A percentile compares a stretch with the other conserved stretches of the same genome.
Evolutionary conservation across 345 rosid species (phyloP).

Genomic region (Camelina sativa): DNA sequence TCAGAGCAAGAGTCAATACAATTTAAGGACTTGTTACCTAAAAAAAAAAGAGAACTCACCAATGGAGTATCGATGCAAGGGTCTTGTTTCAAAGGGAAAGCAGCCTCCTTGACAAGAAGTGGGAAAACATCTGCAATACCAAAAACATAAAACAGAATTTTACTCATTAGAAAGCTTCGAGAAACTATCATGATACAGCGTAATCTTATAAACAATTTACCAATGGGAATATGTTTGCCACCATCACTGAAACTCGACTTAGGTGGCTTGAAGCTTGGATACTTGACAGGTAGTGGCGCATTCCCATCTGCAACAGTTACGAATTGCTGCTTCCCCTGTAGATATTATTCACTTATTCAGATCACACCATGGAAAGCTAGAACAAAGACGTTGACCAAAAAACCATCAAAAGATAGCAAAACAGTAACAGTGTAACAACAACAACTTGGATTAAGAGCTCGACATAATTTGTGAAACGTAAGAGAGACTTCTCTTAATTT

Average conservation of each 20-base stretch:
- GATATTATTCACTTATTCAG: not conserved
- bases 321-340: conserved; percentile 37
- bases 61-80: conserved; percentile 47
- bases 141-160: conserved; percentile 1
- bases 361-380: not conserved
- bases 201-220: conserved; percentile 6
- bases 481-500: too few species aligned
- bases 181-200: not conserved
- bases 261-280: conserved; percentile 35
- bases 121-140: conserved; percentile 64
- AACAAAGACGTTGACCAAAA: not conserved
- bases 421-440: conserved; percentile 42
- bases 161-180: not conserved
- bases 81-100: conserved; percentile 54
- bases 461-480: not conserved
- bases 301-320: conserved; percentile 29
- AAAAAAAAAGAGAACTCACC: conserved; percentile 43
- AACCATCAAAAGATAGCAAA: conserved; percentile 42
- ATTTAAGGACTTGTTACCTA: not conserved
- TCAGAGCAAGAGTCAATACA: not conserved
- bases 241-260: conserved; percentile 23
- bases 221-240: conserved; percentile 29
- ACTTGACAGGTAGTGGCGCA: conserved; percentile 11
- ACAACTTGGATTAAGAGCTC: conserved; percentile 27
- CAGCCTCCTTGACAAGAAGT: conserved; percentile 54